Percentiles rank a stretch among this genome's conserved stretches.
Conservation (phyloP, 208 protist species). For the Herpetomonas tarakana region DNA sequence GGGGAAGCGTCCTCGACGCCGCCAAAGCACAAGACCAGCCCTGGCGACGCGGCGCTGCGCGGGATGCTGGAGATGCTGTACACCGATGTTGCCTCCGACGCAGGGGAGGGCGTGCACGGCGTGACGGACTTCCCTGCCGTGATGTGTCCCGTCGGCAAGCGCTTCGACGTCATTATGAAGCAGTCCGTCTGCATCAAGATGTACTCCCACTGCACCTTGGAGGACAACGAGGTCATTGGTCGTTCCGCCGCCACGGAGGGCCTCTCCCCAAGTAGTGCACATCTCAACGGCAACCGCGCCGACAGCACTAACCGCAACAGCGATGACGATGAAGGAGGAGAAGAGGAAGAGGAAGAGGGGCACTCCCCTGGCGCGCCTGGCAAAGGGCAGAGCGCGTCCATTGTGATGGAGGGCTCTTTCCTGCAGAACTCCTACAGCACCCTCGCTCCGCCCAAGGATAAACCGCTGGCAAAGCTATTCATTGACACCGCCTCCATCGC, state of each 20-base stretch:
- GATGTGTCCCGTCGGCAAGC: constrained; percentile 64
- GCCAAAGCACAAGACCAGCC: constrained; percentile 41
- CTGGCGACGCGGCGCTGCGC: constrained; percentile 24
- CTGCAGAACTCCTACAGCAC: constrained; percentile 44
- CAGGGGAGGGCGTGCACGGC: constrained; percentile 30
- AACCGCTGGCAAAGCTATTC: constrained; percentile 62
- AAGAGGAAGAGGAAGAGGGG: constrained; percentile 2
- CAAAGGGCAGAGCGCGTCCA: not conserved
- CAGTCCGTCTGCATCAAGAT: constrained; percentile 61
- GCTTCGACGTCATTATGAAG: constrained; percentile 72
- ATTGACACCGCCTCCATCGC: constrained; percentile 65
- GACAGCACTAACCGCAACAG: not conserved
- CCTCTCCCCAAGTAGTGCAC: not conserved
- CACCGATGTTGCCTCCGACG: constrained; percentile 60
- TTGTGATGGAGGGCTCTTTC: constrained; percentile 35
- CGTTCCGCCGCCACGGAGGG: not conserved
- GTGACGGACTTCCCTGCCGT: constrained; percentile 69
- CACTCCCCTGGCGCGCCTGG: not conserved
- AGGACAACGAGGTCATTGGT: constrained; percentile 7
- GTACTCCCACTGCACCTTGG: constrained; percentile 52
- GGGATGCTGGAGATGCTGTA: constrained; percentile 88
- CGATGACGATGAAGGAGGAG: not conserved
- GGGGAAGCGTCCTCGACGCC: not conserved
- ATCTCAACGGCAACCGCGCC: not conserved
- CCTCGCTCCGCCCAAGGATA: constrained; percentile 34